Base-by-base conservation (phyloP, 257 asterid genomes). In the Scutellaria barbata region DNA sequence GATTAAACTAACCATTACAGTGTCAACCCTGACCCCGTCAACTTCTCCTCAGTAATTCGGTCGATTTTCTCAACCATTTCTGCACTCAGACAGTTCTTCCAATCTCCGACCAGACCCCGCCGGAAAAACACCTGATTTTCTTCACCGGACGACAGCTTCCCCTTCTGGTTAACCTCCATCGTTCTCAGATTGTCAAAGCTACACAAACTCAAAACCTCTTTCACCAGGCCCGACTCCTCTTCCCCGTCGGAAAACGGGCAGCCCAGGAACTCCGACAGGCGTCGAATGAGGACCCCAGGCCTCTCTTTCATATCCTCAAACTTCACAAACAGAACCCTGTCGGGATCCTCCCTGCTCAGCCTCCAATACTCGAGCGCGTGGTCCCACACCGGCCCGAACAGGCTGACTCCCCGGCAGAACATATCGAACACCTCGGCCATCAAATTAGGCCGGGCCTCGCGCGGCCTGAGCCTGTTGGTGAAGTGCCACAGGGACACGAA, bases 371-470 rank as follows among this genome's bases (percentile, higher is more conserved):
- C 81, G 8, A 81, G 63, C 7, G 71, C 79, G 62, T 84, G 89
- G 8, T 86, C 85, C 91, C 91, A 86, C 5, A 79, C 52, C 14
- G 91, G 88, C 35, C 91, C 91, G 55, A 70, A 77, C 39, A 75
- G 6, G 74, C 77, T 81, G 1, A 81, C 68, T 5, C 91, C 89
- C 3, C 64, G 33, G 13, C 89, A 78, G 76, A 83, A 86, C 73
- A 20, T 18, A 13, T 81, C 83, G 61, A 81, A 75, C 0, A 54
- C 85, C 25, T 82, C 84, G 2, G 58, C 12, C 0, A 84, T 68
- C 0, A 83, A 65, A 57, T 75, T 75, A 1, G 14, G 48, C 1
- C 17, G 63, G 13, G 52, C n/a, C 3, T 51, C 79, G 0, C 16
- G 16, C 7, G 43, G 79, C 59, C 51, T 86, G 11, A 86, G 20